Evolutionary conservation across 768 basidiomycete species (phyloP).

Genomic region (Leccinum subgranulosum): DNA sequence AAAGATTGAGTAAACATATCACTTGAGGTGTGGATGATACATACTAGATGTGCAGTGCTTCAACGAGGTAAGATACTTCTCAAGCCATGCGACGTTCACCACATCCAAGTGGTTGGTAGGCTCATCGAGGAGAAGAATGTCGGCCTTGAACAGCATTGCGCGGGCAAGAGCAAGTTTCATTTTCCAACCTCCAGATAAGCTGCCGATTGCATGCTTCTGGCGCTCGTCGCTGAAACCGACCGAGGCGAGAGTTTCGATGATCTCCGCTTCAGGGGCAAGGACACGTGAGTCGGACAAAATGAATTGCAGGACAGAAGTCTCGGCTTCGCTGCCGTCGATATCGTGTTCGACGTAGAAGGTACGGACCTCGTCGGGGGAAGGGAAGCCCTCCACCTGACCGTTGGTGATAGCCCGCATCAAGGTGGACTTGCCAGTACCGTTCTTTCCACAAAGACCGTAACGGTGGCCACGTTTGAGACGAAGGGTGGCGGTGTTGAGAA

Average conservation of each 20-base stretch:
- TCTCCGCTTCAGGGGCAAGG: constrained; percentile 62
- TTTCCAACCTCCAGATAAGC: constrained; percentile 98
- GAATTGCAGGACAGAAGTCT: constrained; percentile 87
- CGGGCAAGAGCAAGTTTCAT: constrained; percentile 98
- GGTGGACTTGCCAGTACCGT: constrained; percentile 97
- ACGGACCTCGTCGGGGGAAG: constrained; percentile 93
- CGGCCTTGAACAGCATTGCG: constrained; percentile 97
- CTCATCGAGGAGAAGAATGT: constrained; percentile 94
- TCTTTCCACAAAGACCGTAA: constrained; percentile 97
- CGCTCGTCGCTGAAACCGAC: constrained; percentile 92
- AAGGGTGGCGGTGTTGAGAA: constrained; percentile 94
- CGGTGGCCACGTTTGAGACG: constrained; percentile 98
- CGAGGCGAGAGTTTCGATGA: constrained; percentile 77
- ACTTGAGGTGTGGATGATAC: constrained; percentile 23
- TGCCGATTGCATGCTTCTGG: constrained; percentile 82
- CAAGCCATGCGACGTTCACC: constrained; percentile 96
- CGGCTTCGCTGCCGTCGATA: constrained; percentile 93
- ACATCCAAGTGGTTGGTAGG: constrained; percentile 98
- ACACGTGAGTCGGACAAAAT: constrained; percentile 85
- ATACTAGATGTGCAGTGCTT: constrained; percentile 89
- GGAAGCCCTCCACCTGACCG: constrained; percentile 98
- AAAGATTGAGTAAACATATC: constrained; percentile 5
- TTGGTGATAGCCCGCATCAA: constrained; percentile 93
- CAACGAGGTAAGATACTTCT: constrained; percentile 85
- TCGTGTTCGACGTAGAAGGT: constrained; percentile 99